Base-by-base conservation (phyloP, 352 stramenopile species). In the Globisporangium orthogonon region DNA sequence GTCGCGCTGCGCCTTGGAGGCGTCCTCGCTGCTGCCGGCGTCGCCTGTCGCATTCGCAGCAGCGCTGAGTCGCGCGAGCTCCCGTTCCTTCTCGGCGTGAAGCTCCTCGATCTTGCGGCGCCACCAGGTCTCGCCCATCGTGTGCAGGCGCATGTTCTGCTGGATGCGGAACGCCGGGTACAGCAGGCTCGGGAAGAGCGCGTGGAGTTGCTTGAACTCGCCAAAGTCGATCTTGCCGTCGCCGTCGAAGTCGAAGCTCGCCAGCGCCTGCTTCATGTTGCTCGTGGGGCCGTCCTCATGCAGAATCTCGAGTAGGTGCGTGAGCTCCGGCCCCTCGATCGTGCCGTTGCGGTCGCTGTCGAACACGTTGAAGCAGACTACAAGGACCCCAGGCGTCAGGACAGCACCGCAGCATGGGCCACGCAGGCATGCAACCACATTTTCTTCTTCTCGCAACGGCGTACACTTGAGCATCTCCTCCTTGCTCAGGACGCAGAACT, bases 321-420 rank as follows among this genome's bases (percentile, higher is more conserved):
- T 74, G n/a, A 89, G 52, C 56, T 89, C 79, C 14, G 73, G 62
- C 6, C 74, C 75, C 56, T 89, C 79, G 48, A 89, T 89, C 11
- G 79, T 89, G 56, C 79, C 79, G 53, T 86, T 87, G 58, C 74
- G 77, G 56, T 89, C 79, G 30, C 66, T 55, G 48, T 89, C 79
- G 65, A 89, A 89, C 33, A 89, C 73, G 48, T 86, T 87, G 45
- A 89, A 89, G 57, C 79, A 89, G 60, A 89, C 78, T 88, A n/a
- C 2, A 53, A 49, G 33, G 33, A 37, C n/a, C n/a, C n/a, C n/a
- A n/a, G n/a, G 33, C 33, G 33, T 37, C 33, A 37, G 33, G 33
- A 37, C 5, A 7, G 10, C 33, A 37, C 5, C 33, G 33, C 33
- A n/a, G n/a, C n/a, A n/a, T n/a, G n/a, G n/a, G n/a, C n/a, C n/a